Percentiles rank a stretch among this genome's conserved stretches.
These are phyloP conservation scores for Solanum aculeatissimum DNA, from an alignment of 305 asterid genomes.

Conservation along the genomic window DNA sequence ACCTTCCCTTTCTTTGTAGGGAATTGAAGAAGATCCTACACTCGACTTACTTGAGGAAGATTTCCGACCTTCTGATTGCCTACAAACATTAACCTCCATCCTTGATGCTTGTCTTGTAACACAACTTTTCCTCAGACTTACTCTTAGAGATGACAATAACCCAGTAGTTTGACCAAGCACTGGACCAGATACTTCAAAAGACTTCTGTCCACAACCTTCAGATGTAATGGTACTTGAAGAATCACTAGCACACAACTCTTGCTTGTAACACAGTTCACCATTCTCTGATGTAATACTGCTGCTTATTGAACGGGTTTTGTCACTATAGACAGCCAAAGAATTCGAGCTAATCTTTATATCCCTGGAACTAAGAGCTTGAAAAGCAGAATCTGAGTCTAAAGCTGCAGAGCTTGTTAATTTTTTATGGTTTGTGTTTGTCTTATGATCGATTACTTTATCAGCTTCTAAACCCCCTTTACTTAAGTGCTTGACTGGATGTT, in stretches of 20 bases:
- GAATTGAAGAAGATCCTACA: conserved; percentile 22
- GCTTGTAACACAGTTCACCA: neutral
- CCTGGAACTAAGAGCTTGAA: neutral
- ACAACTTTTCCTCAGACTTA: conserved; percentile 28
- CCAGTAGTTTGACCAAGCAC: conserved; percentile 13
- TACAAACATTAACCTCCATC: conserved; percentile 11
- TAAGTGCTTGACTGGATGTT: conserved; percentile 6
- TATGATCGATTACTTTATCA: neutral
- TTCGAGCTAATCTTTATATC: neutral
- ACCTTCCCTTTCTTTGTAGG: neutral
- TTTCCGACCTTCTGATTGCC: conserved; percentile 19
- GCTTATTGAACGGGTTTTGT: neutral
- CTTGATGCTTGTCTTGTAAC: conserved; percentile 37
- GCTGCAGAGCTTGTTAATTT: neutral
- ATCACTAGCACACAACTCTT: neutral
- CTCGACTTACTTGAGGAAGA: conserved; percentile 34
- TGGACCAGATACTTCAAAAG: conserved; percentile 16
- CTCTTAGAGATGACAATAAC: conserved; percentile 20
- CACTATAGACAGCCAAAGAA: neutral
- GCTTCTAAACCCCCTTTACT: conserved; percentile 4
- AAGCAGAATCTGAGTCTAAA: neutral
- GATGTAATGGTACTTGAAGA: conserved; percentile 1
- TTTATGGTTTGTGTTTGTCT: neutral
- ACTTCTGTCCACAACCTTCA: neutral
- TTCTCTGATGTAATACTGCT: neutral